Evolutionary conservation across 345 rosid species (phyloP), one percentile per base, ranked within the genome.

Genomic region (Rhodamnia argentea): DNA sequence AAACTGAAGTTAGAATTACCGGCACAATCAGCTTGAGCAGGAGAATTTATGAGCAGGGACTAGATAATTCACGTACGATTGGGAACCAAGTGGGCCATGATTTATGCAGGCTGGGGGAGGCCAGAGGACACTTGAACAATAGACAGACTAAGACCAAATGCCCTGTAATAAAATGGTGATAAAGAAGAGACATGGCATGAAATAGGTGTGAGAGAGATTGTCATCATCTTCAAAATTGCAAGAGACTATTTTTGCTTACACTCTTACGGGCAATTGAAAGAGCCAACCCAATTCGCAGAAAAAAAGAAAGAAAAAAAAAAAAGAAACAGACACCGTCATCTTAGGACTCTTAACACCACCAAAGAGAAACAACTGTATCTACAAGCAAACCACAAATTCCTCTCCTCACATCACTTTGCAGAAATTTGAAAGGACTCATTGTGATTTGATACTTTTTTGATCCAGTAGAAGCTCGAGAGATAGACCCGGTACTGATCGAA

Each of bases 291-390:
- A 87, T 86, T 87, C 83, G 83, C 57, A 78, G 83, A 40, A 83
- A 90, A 83, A 75, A 85, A 78, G 83, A 40, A 83, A 90, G 82
- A 75, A 85, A 10, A 3, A 51, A 51, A 12, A 3, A 50, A 11
- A 11, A 51, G 52, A 51, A 89, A 75, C 86, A 89, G 82, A 83
- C 76, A n/a, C 27, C 57, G 26, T 59, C 81, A 40, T 52, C 32
- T 42, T 42, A 42, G 23, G 85, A 32, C 90, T 75, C 90, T 75
- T 85, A 86, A 85, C 87, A 91, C 84, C 84, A 86, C 89, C 85
- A 58, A 54, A 52, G 59, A 88, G 91, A 90, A 89, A 91, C 93
- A 89, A 92, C 89, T 87, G 93, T 85, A 89, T 90, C 93, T 91
- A 90, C 92, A 91, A n/a, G 85, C 89, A 87, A 81, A 85, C 75